phyloP scores from a whole-genome alignment of 306 rosid genomes.

The Casuarina equisetifolia region DNA sequence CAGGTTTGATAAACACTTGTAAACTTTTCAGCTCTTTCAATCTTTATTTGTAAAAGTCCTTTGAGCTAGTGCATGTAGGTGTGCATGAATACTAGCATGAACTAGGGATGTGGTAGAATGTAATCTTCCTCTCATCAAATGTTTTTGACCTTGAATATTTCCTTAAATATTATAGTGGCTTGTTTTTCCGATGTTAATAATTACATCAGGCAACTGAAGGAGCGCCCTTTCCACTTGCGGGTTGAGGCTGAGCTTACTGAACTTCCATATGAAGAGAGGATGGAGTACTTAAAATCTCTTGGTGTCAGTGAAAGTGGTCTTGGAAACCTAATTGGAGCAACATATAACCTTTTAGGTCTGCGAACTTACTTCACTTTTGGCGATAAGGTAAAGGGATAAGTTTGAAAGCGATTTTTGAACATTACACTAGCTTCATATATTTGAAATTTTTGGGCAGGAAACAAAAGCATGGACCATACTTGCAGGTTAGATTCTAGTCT shows the following conservation, averaged over 20 bases:
- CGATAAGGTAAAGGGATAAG: constrained; percentile 71
- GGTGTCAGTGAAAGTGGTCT: constrained; percentile 95
- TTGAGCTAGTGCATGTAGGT: constrained; percentile 2
- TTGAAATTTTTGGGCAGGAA: constrained; percentile 51
- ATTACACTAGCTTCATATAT: constrained; percentile 16
- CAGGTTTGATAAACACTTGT: constrained; percentile 55
- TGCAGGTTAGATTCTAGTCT: constrained; percentile 61
- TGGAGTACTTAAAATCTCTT: constrained; percentile 82
- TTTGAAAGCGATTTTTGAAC: constrained; percentile 15
- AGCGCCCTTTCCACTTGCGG: constrained; percentile 46
- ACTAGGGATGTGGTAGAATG: neutral
- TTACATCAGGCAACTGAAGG: constrained; percentile 13
- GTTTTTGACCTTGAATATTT: neutral
- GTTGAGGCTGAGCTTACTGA: constrained; percentile 97
- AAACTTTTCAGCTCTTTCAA: neutral
- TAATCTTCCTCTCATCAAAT: neutral
- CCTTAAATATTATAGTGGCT: neutral
- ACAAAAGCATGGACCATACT: constrained; percentile 98
- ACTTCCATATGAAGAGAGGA: constrained; percentile 78
- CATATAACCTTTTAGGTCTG: constrained; percentile 79
- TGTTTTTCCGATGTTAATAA: constrained; percentile 21
- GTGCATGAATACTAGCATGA: neutral
- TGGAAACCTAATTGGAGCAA: constrained; percentile 88
- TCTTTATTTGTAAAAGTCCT: neutral
- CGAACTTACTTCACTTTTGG: constrained; percentile 94